Percentiles rank a stretch among this genome's conserved stretches.
Conservation (phyloP, 2,329 filamentous ascomycete species). For the Pseudogymnoascus sp. region DNA sequence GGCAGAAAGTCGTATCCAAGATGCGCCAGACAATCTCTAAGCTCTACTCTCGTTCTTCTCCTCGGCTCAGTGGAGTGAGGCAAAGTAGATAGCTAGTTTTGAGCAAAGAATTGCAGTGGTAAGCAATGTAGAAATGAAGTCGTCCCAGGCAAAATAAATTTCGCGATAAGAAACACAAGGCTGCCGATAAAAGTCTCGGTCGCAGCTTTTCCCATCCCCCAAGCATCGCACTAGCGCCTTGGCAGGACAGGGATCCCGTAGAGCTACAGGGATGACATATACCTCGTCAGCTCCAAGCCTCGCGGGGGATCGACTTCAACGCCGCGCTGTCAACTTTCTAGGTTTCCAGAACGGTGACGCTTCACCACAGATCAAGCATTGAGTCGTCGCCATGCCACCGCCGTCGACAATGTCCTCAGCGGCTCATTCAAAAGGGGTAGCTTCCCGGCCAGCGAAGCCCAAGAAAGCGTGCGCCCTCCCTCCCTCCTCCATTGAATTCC, state of each 20-base stretch:
- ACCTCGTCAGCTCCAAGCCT: no score
- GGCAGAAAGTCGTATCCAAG: not conserved
- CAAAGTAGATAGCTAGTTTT: not conserved
- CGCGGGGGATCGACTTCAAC: not conserved
- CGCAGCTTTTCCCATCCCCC: not conserved
- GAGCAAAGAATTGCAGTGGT: not conserved
- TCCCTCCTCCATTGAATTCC: not conserved
- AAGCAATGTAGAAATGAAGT: not conserved
- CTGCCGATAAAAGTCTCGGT: not conserved
- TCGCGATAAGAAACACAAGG: not conserved
- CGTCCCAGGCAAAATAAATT: not conserved
- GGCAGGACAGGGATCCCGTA: not conserved
- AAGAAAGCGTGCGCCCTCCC: not conserved
- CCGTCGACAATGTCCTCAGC: not conserved
- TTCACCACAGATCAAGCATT: not conserved
- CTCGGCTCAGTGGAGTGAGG: no score
- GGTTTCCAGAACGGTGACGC: not conserved
- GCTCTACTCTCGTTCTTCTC: no score
- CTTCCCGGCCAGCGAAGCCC: not conserved
- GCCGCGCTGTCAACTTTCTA: not conserved
- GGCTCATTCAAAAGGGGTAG: not conserved
- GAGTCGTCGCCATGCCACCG: not conserved
- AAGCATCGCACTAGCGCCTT: not conserved
- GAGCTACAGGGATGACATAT: not conserved
- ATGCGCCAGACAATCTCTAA: not conserved